These are phyloP conservation scores for Cyclostephanos tholiformis DNA, from an alignment of 108 stramenopile genomes.

Conservation along the genomic window DNA sequence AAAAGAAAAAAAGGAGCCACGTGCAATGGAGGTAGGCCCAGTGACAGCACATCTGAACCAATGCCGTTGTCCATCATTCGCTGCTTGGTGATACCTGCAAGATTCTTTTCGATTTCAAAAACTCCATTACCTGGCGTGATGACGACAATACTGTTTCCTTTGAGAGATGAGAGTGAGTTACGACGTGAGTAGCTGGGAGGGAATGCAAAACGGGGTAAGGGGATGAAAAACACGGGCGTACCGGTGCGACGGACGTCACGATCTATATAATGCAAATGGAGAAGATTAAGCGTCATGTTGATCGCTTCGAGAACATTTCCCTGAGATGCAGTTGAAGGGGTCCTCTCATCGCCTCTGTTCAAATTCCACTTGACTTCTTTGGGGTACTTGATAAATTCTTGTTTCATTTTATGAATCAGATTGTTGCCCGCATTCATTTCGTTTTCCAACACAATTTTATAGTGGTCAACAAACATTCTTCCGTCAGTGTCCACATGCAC, in stretches of 20 bases:
- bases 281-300: slow-evolving; percentile 95
- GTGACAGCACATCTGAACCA: slow-evolving; percentile 96
- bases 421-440: slow-evolving; percentile 76
- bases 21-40: slow-evolving; percentile 95
- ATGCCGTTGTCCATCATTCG: slow-evolving; percentile 99
- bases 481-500: slow-evolving; percentile 73
- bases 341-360: slow-evolving; percentile 50
- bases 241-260: slow-evolving; percentile 91
- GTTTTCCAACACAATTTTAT: slow-evolving; percentile 93
- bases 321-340: slow-evolving; percentile 83
- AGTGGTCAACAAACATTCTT: slow-evolving; percentile 83
- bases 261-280: slow-evolving; percentile 96
- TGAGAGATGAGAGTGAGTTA: background rate
- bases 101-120: slow-evolving; percentile 87
- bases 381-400: slow-evolving; percentile 90
- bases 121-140: slow-evolving; percentile 96
- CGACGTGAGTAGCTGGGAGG: background rate
- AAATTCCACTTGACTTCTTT: slow-evolving; percentile 81
- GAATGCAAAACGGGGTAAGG: background rate
- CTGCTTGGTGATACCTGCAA: slow-evolving; percentile 96
- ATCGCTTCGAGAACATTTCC: slow-evolving; percentile 97
- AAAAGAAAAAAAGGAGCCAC: slow-evolving; percentile 96
- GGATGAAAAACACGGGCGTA: background rate
- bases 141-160: slow-evolving; percentile 90
- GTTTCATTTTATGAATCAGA: slow-evolving; percentile 79